A percentile compares a stretch with the other conserved stretches of the same genome.
Evolutionary conservation across 129 eudicot species (phyloP).

Genomic region (Daucus carota): DH1_v3.0 NC_030381.2:43183001-43183500

Average conservation of each 20-base stretch:
- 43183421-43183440: constrained; percentile 18
- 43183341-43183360: constrained; percentile 22
- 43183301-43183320: constrained; percentile 26
- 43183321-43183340: constrained; percentile 40
- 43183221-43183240: constrained; percentile 24
- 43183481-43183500: constrained; percentile 3
- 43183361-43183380: constrained; percentile 16
- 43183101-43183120: constrained; percentile 56
- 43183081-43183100: constrained; percentile 52
- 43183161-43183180: constrained; percentile 48
- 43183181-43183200: constrained; percentile 34
- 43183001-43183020: constrained; percentile 70
- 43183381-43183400: constrained; percentile 29
- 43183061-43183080: constrained; percentile 38
- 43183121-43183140: constrained; percentile 67
- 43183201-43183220: constrained; percentile 15
- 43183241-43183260: constrained; percentile 16
- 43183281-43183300: constrained; percentile 31
- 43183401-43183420: constrained; percentile 17
- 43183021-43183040: constrained; percentile 65
- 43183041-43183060: constrained; percentile 37
- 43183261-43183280: constrained; percentile 22
- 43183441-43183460: constrained; percentile 18
- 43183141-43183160: constrained; percentile 44
- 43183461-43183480: constrained; percentile 35